Conservation (phyloP, 495 filamentous ascomycete species). For the Penicillium paradoxum region DNA sequence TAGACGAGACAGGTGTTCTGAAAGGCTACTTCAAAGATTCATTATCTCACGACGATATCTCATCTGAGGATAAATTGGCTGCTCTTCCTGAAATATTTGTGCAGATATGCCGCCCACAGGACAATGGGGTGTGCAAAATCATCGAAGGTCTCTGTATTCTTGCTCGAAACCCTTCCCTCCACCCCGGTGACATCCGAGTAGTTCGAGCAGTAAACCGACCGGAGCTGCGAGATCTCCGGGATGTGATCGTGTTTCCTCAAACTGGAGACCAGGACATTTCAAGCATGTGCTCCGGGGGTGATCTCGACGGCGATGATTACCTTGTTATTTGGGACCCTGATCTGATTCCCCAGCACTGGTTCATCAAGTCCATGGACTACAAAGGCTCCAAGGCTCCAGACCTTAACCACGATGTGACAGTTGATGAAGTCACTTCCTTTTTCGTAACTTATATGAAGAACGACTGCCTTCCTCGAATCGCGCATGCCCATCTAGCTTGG, state of each 20-base stretch:
- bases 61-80: slow-evolving; percentile 34
- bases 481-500: slow-evolving; percentile 74
- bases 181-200: slow-evolving; percentile 88
- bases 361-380: slow-evolving; percentile 71
- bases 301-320: slow-evolving; percentile 95
- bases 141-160: slow-evolving; percentile 78
- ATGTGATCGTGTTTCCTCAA: slow-evolving; percentile 84
- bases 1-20: slow-evolving; percentile 76
- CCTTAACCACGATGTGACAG: slow-evolving; percentile 54
- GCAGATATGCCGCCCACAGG: slow-evolving; percentile 58
- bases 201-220: slow-evolving; percentile 78
- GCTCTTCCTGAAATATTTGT: slow-evolving; percentile 83
- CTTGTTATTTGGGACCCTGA: slow-evolving; percentile 87
- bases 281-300: slow-evolving; percentile 93
- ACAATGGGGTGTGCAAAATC: slow-evolving; percentile 51
- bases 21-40: slow-evolving; percentile 56
- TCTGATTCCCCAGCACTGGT: slow-evolving; percentile 65
- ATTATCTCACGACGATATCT: slow-evolving; percentile 16
- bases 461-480: slow-evolving; percentile 73
- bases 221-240: slow-evolving; percentile 64
- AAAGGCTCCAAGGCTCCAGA: slow-evolving; percentile 45
- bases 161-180: slow-evolving; percentile 89
- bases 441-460: slow-evolving; percentile 95
- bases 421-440: slow-evolving; percentile 70
- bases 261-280: slow-evolving; percentile 79